Base-by-base conservation (phyloP, 257 asterid species). In the Datura wrightii region DNA sequence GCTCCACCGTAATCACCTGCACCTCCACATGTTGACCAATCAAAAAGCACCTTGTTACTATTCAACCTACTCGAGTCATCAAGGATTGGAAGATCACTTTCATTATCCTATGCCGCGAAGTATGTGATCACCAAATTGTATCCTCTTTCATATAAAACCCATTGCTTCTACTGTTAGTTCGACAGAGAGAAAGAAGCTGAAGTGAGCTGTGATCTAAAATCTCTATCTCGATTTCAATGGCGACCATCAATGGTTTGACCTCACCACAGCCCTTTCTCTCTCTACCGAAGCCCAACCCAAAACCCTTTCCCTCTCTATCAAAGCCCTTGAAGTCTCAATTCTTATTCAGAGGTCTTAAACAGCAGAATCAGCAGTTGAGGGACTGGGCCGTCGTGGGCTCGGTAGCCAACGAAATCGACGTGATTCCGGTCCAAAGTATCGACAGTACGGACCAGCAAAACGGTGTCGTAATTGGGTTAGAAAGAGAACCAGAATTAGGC, bases 401-500 rank as follows among this genome's bases (percentile, higher is more conserved):
- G 8, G 85, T 84, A 80, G 59, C 85, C 3, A 87, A 88, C 56
- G 94, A 91, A 46, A 67, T 86, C 5, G 97, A 92, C 67, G 63
- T 86, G 14, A 83, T 89, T 82, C 96, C 94, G 42, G 92, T 91
- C 4, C 93, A 94, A 85, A 92, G 93, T 79, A 88, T 24, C 50
- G 97, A 90, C 66, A 46, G 50, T 31, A 87, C 82, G 42, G 95
- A 91, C 87, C 93, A 93, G 34, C 91, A 87, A 79, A 91, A 87
- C 84, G 93, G 93, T 74, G 89, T 86, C 70, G 91, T 91, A 83
- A 80, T 48, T 58, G 89, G 83, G 66, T 58, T 52, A 11, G 90
- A 85, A 83, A 89, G 90, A 83, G 93, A 89, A 62, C 67, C 79
- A 14, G 91, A 89, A 34, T 66, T 66, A 39, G 48, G 66, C 52